Evolutionary conservation across 495 filamentous ascomycete species (phyloP), one percentile per base, ranked within the genome.

Genomic region (Aspergillus sclerotioniger): DNA sequence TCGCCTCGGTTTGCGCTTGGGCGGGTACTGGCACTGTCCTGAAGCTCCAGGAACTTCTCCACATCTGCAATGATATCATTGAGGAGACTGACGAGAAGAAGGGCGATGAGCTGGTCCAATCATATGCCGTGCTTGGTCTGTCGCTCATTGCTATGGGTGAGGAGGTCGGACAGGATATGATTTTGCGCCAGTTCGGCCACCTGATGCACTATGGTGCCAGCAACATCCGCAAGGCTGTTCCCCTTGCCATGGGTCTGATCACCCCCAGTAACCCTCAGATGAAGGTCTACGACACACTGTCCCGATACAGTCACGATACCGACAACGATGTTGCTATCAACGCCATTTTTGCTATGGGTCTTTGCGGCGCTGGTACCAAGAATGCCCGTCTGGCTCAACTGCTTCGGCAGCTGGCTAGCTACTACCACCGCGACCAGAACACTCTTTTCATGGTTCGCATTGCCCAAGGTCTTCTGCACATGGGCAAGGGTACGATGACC

Each of bases 361-460:
- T 99, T 51, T 82, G 96, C 31, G 94, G 94, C 64, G 95, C 94
- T 31, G 94, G 94, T 60, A 98, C 95, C 19, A 99, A 99, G 78
- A 99, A 99, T 68, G 95, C 94, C 35, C 87, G 94, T 76, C 77
- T 99, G 58, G 94, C 94, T 32, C 94, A 98, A 74, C 83, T 99
- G 21, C 82, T 99, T 28, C 82, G 94, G 57, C 94, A 99, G 74
- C 79, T 99, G 50, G 94, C 94, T 10, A 94, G 90, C 75, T 99
- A 98, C 80, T 98, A 99, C 70, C 92, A 96, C 79, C 84, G 94
- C 28, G 94, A 99, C 62, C 89, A 91, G 64, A 92, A 96, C 62
- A 89, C 92, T 0, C 76, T 99, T 6, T 99, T 99, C 79, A 98
- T 98, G 94, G 94, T 99, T 32, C 90, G 94, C 65, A 97, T 99